These are phyloP conservation scores for Populus nigra DNA, from an alignment of 345 rosid genomes.

Conservation along the genomic window DNA sequence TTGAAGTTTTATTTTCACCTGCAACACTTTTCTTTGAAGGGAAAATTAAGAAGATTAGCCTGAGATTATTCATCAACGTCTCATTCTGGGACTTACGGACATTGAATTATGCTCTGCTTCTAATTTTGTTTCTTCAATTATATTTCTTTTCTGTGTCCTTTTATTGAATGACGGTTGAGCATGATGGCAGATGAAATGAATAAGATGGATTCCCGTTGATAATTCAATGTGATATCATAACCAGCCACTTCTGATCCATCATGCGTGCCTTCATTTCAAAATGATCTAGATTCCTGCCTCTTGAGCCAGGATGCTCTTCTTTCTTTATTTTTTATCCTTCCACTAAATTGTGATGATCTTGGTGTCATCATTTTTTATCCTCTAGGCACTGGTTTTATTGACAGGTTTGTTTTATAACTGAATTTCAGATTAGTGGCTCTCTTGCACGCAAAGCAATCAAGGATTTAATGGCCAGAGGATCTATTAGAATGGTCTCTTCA, in stretches of 20 bases:
- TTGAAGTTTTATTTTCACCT: neutral
- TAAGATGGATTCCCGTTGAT: conserved; percentile 22
- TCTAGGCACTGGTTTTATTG: no score
- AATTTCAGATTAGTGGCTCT: conserved; percentile 48
- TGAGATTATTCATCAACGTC: neutral
- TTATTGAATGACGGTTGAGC: neutral
- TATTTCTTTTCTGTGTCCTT: neutral
- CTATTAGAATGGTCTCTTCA: conserved; percentile 59
- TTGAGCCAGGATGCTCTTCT: no score
- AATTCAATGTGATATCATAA: neutral
- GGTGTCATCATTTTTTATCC: no score
- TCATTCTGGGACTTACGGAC: no score
- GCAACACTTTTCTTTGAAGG: no score
- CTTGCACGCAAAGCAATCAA: conserved; percentile 63
- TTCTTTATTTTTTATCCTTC: neutral
- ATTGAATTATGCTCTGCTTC: no score
- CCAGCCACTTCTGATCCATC: conserved; percentile 14
- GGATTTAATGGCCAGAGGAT: conserved; percentile 72
- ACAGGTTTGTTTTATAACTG: neutral
- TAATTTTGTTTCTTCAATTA: neutral
- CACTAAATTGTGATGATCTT: neutral
- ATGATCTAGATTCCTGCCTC: neutral
- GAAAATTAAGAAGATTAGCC: neutral
- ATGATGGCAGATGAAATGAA: conserved; percentile 11
- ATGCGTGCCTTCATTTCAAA: neutral